phyloP scores from a whole-genome alignment of 2,329 filamentous ascomycete genomes.

The Pseudodiploospora longispora region DNA sequence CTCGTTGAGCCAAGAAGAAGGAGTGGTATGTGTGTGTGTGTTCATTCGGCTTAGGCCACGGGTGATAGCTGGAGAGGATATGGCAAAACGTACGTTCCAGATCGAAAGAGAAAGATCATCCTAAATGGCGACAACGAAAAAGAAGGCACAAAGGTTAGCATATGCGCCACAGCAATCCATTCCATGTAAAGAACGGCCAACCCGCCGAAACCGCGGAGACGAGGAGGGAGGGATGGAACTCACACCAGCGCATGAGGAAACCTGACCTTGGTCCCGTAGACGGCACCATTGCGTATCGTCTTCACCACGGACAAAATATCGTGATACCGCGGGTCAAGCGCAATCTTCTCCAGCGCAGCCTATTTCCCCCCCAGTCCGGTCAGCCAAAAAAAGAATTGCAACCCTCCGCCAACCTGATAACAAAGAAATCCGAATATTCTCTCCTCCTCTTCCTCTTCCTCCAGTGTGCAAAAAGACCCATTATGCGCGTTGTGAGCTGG shows the following conservation, averaged over 20 bases:
- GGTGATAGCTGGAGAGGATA: conserved; percentile 1
- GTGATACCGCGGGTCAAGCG: conserved; percentile 78
- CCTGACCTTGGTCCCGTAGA: conserved; percentile 95
- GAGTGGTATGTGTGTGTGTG: no score
- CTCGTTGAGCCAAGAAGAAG: no score
- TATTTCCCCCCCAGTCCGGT: conserved; percentile 24
- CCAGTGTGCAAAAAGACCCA: background rate
- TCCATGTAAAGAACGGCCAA: no score
- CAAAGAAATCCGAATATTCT: no score
- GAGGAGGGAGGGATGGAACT: conserved; percentile 11
- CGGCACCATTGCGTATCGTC: conserved; percentile 89
- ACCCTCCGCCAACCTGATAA: no score
- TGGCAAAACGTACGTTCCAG: conserved; percentile 58
- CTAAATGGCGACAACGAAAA: conserved; percentile 29
- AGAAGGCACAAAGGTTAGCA: conserved; percentile 13
- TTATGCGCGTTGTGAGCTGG: background rate
- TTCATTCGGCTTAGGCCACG: no score
- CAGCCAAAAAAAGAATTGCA: background rate
- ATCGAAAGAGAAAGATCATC: conserved; percentile 96
- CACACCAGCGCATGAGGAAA: conserved; percentile 93
- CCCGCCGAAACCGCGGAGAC: no score
- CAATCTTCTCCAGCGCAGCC: conserved; percentile 64
- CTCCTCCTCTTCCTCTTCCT: background rate
- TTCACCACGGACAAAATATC: conserved; percentile 81
- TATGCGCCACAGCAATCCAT: background rate